Evolutionary conservation across 2,329 filamentous ascomycete genomes (phyloP).

Genomic region (Stagonosporopsis vannaccii): DNA sequence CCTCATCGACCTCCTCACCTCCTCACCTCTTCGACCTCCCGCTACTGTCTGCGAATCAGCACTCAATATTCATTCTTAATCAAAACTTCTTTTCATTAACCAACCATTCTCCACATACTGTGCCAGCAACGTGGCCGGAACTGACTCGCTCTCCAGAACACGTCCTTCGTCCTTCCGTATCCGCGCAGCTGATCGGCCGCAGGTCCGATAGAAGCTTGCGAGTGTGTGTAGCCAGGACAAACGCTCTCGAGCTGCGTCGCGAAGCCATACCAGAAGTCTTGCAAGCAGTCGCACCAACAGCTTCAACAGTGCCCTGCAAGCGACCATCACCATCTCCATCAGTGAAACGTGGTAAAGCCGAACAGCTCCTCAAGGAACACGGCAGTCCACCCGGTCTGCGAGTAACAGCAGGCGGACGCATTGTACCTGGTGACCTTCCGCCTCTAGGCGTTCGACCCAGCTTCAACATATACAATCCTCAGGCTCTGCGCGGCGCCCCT

Average conservation of each 20-base stretch:
- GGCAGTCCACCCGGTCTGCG: constrained; percentile 59
- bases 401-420: constrained; percentile 60
- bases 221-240: constrained; percentile 25
- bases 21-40: neutral
- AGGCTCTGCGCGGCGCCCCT: constrained; percentile 29
- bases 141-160: constrained; percentile 42
- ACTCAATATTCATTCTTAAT: neutral
- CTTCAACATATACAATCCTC: constrained; percentile 40
- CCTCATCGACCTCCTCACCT: constrained; percentile 14
- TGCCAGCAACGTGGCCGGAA: neutral
- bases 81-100: neutral
- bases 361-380: constrained; percentile 59
- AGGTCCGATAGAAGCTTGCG: constrained; percentile 38
- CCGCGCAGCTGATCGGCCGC: constrained; percentile 38
- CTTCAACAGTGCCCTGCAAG: constrained; percentile 36
- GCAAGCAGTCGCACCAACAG: constrained; percentile 13
- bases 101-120: too few species aligned
- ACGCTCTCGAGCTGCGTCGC: constrained; percentile 24
- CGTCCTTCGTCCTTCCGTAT: constrained; percentile 52
- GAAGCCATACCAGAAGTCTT: constrained; percentile 18
- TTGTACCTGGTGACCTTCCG: constrained; percentile 57
- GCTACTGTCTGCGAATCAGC: too few species aligned
- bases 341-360: constrained; percentile 58
- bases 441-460: constrained; percentile 42
- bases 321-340: constrained; percentile 59